These are phyloP conservation scores for Myxozyma neotropica DNA, from an alignment of 805 yeast species.

Conservation along the genomic window DNA sequence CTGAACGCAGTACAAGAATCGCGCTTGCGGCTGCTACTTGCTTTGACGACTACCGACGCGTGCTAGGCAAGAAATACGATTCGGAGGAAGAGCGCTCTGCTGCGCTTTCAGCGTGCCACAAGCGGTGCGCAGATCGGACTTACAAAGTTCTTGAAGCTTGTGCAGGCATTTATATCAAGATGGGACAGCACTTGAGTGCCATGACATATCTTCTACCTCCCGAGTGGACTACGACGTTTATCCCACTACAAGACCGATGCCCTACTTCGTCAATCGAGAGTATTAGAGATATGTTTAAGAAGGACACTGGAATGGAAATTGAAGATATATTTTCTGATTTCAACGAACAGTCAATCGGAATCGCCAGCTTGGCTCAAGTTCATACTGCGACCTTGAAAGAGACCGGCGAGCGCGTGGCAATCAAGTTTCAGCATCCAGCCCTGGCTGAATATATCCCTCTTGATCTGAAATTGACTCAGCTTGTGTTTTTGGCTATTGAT, in stretches of 20 bases:
- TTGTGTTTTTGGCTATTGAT: slow-evolving; percentile 73
- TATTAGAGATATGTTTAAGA: slow-evolving; percentile 63
- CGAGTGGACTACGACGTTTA: slow-evolving; percentile 96
- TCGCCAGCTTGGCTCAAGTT: slow-evolving; percentile 95
- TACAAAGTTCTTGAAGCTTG: slow-evolving; percentile 76
- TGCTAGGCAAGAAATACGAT: slow-evolving; percentile 52
- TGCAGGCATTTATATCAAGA: slow-evolving; percentile 90
- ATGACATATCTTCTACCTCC: slow-evolving; percentile 85
- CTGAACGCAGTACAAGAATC: slow-evolving; percentile 33
- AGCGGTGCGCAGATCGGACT: slow-evolving; percentile 75
- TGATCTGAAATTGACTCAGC: slow-evolving; percentile 75
- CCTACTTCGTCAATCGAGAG: slow-evolving; percentile 77
- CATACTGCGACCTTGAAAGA: slow-evolving; percentile 68
- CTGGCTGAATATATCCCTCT: slow-evolving; percentile 85
- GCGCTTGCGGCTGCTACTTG: slow-evolving; percentile 67
- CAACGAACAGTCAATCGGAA: slow-evolving; percentile 80
- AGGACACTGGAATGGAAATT: slow-evolving; percentile 64
- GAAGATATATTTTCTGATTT: slow-evolving; percentile 69
- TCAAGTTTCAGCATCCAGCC: slow-evolving; percentile 91
- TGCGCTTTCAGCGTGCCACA: slow-evolving; percentile 69
- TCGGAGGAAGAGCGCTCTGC: slow-evolving; percentile 50
- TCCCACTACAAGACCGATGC: slow-evolving; percentile 87
- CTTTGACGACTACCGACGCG: slow-evolving; percentile 65
- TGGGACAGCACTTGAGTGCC: slow-evolving; percentile 94
- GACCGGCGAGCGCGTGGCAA: slow-evolving; percentile 78